These are phyloP conservation scores for Podosphaera leucotricha DNA, from an alignment of 2,329 filamentous ascomycete species.

Conservation along the genomic window DNA sequence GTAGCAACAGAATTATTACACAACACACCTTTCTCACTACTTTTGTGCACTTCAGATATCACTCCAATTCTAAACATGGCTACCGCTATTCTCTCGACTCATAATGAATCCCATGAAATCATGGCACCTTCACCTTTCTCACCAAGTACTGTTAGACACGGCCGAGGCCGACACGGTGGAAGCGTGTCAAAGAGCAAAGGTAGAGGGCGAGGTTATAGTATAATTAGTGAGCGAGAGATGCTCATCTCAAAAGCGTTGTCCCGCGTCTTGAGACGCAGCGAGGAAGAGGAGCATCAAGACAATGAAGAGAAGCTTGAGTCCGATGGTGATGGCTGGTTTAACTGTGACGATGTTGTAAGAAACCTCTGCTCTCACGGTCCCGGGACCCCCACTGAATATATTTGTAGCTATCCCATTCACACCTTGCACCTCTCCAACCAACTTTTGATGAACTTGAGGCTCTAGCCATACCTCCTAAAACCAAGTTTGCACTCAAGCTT, in stretches of 20 bases:
- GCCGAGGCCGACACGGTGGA: conserved; percentile 13
- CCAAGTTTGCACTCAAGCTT: conserved; percentile 17
- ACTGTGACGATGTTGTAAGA: conserved; percentile 19
- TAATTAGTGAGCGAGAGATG: conserved; percentile 20
- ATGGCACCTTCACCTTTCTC: conserved; percentile 15
- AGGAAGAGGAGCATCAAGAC: conserved; percentile 18
- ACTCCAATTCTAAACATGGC: too few relatives aligned
- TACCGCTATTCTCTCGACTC: too few relatives aligned
- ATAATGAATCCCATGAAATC: conserved; percentile 7
- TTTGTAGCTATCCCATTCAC: conserved; percentile 17
- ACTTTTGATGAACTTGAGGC: conserved; percentile 18
- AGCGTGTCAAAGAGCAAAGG: conserved; percentile 16
- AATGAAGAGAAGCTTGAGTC: conserved; percentile 18
- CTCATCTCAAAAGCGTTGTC: conserved; percentile 20
- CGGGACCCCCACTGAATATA: background rate
- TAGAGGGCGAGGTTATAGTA: conserved; percentile 18
- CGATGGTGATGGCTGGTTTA: conserved; percentile 20
- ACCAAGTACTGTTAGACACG: conserved; percentile 13
- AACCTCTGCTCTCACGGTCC: background rate
- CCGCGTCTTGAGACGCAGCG: conserved; percentile 20
- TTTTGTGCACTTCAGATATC: too few relatives aligned
- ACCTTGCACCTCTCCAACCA: conserved; percentile 17
- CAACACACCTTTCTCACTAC: too few relatives aligned
- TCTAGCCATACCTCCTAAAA: conserved; percentile 17
- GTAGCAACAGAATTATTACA: too few relatives aligned